A percentile compares a stretch with the other conserved stretches of the same genome.
Conservation (phyloP, 257 asterid species). For the Paraleonurus japonicus region DNA sequence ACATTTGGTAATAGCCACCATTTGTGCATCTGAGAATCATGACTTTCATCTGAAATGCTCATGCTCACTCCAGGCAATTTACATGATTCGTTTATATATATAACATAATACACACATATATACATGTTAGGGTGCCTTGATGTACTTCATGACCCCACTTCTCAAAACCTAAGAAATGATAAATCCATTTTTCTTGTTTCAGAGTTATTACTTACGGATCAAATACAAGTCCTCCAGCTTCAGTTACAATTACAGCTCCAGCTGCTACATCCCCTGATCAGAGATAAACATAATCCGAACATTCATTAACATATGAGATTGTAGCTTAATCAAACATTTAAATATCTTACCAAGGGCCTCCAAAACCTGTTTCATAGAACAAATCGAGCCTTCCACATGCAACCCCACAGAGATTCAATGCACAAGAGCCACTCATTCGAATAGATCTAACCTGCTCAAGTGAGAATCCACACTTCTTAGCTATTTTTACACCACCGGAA, state of each 20-base stretch:
- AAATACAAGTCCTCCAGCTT: slow-evolving; percentile 79
- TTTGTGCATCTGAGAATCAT: neutral
- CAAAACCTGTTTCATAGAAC: slow-evolving; percentile 73
- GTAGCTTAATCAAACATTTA: neutral
- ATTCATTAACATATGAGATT: slow-evolving; percentile 14
- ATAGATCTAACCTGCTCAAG: slow-evolving; percentile 72
- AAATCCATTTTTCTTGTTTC: neutral
- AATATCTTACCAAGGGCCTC: slow-evolving; percentile 73
- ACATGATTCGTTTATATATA: neutral
- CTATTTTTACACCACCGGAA: neutral
- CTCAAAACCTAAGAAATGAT: neutral
- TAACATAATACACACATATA: neutral
- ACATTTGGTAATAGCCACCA: neutral
- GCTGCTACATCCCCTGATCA: slow-evolving; percentile 87
- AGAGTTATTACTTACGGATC: slow-evolving; percentile 66
- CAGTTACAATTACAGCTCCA: slow-evolving; percentile 77
- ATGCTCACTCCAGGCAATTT: neutral
- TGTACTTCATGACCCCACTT: neutral
- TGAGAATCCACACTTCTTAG: slow-evolving; percentile 18
- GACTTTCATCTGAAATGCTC: neutral
- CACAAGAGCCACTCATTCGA: slow-evolving; percentile 90
- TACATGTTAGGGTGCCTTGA: neutral
- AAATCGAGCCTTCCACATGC: slow-evolving; percentile 89
- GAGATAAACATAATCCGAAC: neutral
- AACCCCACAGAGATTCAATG: slow-evolving; percentile 81